Evolutionary conservation across 2,329 filamentous ascomycete genomes (phyloP).

Genomic region (Nemania diffusa): DNA sequence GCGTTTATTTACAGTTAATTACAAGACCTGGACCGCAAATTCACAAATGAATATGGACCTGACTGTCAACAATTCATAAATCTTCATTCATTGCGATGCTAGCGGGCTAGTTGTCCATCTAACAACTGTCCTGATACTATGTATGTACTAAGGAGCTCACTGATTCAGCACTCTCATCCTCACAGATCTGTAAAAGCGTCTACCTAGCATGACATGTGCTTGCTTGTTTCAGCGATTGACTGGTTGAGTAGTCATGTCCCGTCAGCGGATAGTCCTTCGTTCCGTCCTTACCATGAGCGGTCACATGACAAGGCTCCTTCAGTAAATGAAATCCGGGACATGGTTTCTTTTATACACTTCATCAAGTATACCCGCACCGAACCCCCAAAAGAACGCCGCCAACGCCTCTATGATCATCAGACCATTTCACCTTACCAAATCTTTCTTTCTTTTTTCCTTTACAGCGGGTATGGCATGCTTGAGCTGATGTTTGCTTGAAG

Average conservation of each 20-base stretch:
- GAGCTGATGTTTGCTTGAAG: neutral
- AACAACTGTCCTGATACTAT: neutral
- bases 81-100: conserved; percentile 1
- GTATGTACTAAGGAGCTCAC: conserved; percentile 1
- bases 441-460: neutral
- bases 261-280: neutral
- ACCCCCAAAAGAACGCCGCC: conserved; percentile 14
- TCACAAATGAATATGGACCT: neutral
- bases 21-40: neutral
- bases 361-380: conserved; percentile 13
- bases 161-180: neutral
- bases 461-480: neutral
- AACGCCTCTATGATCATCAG: conserved; percentile 34
- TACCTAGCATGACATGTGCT: conserved; percentile 1
- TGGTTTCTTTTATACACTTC: conserved; percentile 27
- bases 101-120: neutral
- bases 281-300: neutral
- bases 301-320: neutral
- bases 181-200: neutral
- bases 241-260: neutral
- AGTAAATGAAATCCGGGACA: neutral
- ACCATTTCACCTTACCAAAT: conserved; percentile 10
- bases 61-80: neutral
- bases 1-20: neutral
- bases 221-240: neutral